Evolutionary conservation across 225 moss, liverwort and hornwort genomes (phyloP), one percentile per base, ranked within the genome.

Genomic region (Ulota crispa): DNA sequence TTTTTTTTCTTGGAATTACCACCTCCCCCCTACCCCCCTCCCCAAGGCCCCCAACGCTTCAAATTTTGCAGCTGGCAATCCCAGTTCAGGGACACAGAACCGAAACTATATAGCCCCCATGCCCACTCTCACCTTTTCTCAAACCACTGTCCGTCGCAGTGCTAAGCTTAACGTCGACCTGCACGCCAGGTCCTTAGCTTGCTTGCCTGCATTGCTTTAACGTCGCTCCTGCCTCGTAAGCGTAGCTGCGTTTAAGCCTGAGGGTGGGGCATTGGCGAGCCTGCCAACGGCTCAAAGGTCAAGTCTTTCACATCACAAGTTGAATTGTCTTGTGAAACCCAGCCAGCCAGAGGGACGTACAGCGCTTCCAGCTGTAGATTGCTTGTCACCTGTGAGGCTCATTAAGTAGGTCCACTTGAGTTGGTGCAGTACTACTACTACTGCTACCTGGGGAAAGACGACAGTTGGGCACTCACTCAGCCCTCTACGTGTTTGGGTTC

Each of bases 351-450:
- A 24, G 39, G 15, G 61, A 32, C 61, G 77, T 69, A 78, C 9
- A 61, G 37, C 10, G 15, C 15, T 15, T 81, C 84, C 84, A 87
- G 87, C 84, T 87, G 84, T 69, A 78, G 82, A 84, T 75, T 74
- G 84, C 84, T 84, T 84, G 87, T 81, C 74, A 84, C 84, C 81
- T 81, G 74, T 68, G 67, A 53, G 71, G 68, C 78, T 81, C 74
- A 56, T 82, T 81, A 69, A 81, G 81, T 78, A 87, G 87, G 27
- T n/a, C 64, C 78, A 87, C 87, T 87, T 41, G 84, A 84, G 87
- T 64, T 19, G 24, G 60, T 42, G 78, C 55, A 19, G 82, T 66
- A 81, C 81, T 9, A 52, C 50, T 47, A 16, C 16, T 15, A 15
- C 10, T 45, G 32, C 47, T 39, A 30, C 14, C 45, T 45, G 66